Conservation (phyloP, 352 stramenopile species). For the Pythium aphanidermatum region DNA sequence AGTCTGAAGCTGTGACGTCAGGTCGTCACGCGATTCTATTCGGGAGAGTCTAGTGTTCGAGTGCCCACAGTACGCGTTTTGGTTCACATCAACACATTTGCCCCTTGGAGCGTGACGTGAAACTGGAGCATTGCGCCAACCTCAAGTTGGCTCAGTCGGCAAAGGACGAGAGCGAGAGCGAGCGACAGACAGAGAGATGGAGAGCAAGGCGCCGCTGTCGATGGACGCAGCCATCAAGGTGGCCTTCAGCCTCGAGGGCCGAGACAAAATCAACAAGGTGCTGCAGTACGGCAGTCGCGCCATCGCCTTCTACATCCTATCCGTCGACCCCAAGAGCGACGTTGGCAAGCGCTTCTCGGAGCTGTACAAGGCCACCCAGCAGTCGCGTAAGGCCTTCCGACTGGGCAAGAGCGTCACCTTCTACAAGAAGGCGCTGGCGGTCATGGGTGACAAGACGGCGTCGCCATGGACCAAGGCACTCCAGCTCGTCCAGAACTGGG, state of each 20-base stretch:
- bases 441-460: conserved; percentile 51
- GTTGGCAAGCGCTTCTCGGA: conserved; percentile 64
- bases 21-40: neutral
- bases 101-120: conserved; percentile 9
- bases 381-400: conserved; percentile 81
- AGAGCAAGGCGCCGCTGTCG: conserved; percentile 52
- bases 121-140: conserved; percentile 9
- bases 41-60: conserved; percentile 15
- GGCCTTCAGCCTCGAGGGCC: conserved; percentile 73
- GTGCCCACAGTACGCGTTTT: conserved; percentile 20
- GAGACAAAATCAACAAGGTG: conserved; percentile 88
- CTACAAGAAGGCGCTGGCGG: conserved; percentile 64
- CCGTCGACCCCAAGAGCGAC: conserved; percentile 76
- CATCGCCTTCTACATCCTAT: conserved; percentile 72
- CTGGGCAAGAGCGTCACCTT: conserved; percentile 79
- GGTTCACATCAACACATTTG: conserved; percentile 32
- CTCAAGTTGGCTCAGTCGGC: neutral
- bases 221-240: conserved; percentile 56
- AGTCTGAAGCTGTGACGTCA: conserved; percentile 9
- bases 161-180: neutral
- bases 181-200: conserved; percentile 18
- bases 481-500: conserved; percentile 72
- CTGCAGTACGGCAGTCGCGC: conserved; percentile 84
- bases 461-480: conserved; percentile 47
- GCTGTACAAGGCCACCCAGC: conserved; percentile 78